Base-by-base conservation (phyloP, 177 flowering plant species). In the Telopea speciosissima region DNA sequence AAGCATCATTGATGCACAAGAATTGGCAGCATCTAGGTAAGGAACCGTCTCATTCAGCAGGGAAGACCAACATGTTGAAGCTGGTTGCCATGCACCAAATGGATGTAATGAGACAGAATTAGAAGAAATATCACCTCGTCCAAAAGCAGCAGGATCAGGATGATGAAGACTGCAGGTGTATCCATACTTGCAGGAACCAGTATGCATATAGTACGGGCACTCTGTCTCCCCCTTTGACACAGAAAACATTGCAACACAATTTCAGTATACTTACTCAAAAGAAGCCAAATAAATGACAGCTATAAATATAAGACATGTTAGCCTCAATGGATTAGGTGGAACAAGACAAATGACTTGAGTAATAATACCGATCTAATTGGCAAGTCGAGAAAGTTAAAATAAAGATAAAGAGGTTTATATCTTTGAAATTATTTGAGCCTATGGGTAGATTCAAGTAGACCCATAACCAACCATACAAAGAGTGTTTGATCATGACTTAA, bases 121-220 rank as follows among this genome's bases (percentile, higher is more conserved):
- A 65, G 86, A 73, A 69, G 78, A 56, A 65, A 87, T 70, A 63
- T 82, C 88, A 76, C 67, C 42, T 70, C n/a, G n/a, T n/a, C 76
- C 81, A 0, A 71, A 87, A 65, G 87, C 74, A 19, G 85, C 84
- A 21, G 96, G 98, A 77, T 96, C 91, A 52, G 99, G 99, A 84
- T 96, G 98, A 79, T 96, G 87, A 81, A 90, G 93, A 80, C 86
- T 86, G 84, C 99, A 96, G 77, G 80, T 88, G 28, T 83, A 69
- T 64, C 84, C 96, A 78, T 81, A 92, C 75, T 88, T 90, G 89
- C 99, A 96, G 65, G 97, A 84, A 44, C 99, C 98, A 79, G 75
- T 88, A 63, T 92, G 90, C 99, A 96, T 90, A 84, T 91, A 96
- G 67, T 71, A 91, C 49, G 90, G 86, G 66, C 97, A 96, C 68